Percentiles rank a stretch among this genome's conserved stretches.
These are phyloP conservation scores for Haberlea rhodopensis DNA, from an alignment of 257 asterid genomes.

Conservation along the genomic window DNA sequence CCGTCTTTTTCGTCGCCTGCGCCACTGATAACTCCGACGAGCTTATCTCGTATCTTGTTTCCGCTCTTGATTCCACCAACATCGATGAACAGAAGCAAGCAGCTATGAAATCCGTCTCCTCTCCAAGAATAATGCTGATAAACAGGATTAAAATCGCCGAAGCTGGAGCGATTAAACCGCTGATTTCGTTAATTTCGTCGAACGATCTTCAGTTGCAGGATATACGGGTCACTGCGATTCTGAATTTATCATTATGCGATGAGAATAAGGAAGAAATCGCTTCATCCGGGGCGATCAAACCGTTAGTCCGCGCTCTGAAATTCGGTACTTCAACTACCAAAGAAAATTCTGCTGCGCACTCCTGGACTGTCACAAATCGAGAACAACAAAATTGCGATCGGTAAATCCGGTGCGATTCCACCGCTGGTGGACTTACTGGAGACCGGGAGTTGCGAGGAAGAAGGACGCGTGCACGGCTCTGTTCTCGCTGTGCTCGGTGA, in stretches of 20 bases:
- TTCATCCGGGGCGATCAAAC: constrained; percentile 74
- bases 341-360: constrained; percentile 94
- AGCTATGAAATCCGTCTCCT: constrained; percentile 71
- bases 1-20: constrained; percentile 62
- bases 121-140: constrained; percentile 79
- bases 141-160: constrained; percentile 73
- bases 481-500: constrained; percentile 74
- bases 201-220: constrained; percentile 79
- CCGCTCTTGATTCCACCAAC: constrained; percentile 54
- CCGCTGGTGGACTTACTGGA: constrained; percentile 75
- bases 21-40: constrained; percentile 72
- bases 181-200: constrained; percentile 58
- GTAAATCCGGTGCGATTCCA: constrained; percentile 78
- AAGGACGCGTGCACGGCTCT: constrained; percentile 92
- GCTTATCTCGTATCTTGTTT: constrained; percentile 62
- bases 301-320: constrained; percentile 61
- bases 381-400: constrained; percentile 63
- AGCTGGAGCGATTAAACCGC: constrained; percentile 83
- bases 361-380: constrained; percentile 69
- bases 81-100: constrained; percentile 75
- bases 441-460: constrained; percentile 69
- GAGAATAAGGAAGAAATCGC: constrained; percentile 77
- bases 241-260: constrained; percentile 83
- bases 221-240: constrained; percentile 81
- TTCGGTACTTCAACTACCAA: constrained; percentile 62